Base-by-base conservation (phyloP, 257 asterid species). In the Paraleonurus japonicus region DNA sequence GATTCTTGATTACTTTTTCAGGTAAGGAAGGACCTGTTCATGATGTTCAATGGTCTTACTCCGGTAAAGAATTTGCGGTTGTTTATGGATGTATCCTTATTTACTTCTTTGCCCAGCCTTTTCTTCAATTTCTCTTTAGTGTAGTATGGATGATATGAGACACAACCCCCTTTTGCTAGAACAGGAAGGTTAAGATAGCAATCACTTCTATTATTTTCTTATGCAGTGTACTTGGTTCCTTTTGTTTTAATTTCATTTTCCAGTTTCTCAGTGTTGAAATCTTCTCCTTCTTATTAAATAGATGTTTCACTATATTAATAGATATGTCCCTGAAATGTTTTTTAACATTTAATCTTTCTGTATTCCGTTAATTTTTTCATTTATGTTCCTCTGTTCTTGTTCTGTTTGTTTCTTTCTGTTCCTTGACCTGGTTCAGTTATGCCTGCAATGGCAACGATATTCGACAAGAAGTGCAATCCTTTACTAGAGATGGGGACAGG, bases 11-110 rank as follows among this genome's bases (percentile, higher is more conserved):
- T 17, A 23, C 55, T 69, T 85, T 76, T 79, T 77, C 90, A 91
- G 97, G 99, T 73, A 88, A 92, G 82, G 99, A 95, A 71, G 99
- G 99, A 37, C 99, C 99, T 54, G 95, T 92, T 59, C 98, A 95
- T 77, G 99, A 95, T 81, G 96, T 91, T 79, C 98, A 87, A 75
- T 92, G 98, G 99, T 95, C 99, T 11, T 73, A 26, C 74, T 81
- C 90, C 13, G 98, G 99, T 57, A 88, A 83, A 78, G 99, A 95
- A 82, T 95, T 92, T 80, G 98, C 97, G n/a, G 99, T 84, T 79
- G 99, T 92, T 75, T 95, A 92, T 81, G 99, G 99, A 78, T 92
- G 99, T 95, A 95, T 95, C 98, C 97, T 89, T 80, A 4, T 17
- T 47, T 67, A 60, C 45, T 72, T 58, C 37, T 50, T 32, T 67